A percentile compares a stretch with the other conserved stretches of the same genome.
Conservation (phyloP, 2,329 filamentous ascomycete species). For the Leptodontidium sp. region DNA sequence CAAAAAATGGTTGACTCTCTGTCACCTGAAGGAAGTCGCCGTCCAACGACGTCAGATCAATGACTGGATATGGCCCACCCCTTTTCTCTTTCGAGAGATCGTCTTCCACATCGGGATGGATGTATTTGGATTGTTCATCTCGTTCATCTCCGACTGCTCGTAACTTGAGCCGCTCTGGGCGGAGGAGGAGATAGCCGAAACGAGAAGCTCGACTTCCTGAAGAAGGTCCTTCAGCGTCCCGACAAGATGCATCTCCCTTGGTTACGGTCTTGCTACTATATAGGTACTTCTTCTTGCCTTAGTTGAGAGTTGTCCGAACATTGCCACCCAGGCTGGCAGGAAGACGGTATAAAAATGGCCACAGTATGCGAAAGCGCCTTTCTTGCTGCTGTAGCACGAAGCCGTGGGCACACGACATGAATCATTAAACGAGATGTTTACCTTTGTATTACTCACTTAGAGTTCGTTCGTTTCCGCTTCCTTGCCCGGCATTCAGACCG, state of each 20-base stretch:
- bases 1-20: not conserved
- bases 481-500: not conserved
- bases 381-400: not conserved
- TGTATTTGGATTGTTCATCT: not conserved
- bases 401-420: not conserved
- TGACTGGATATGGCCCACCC: not conserved
- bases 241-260: not conserved
- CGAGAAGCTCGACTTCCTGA: not conserved
- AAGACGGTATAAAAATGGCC: not conserved
- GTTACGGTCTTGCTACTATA: too few relatives aligned
- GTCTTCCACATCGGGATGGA: not conserved
- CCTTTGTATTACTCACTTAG: conserved; percentile 10
- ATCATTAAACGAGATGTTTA: conserved; percentile 14
- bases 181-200: not conserved
- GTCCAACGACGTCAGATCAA: not conserved
- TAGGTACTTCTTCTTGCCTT: too few relatives aligned
- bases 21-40: not conserved
- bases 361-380: not conserved
- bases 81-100: not conserved
- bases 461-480: not conserved
- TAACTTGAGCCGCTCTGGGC: not conserved
- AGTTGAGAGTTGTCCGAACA: too few relatives aligned
- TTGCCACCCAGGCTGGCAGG: too few relatives aligned
- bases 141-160: not conserved
- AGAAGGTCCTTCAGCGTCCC: not conserved